Base-by-base conservation (phyloP, 129 eudicot genomes). In the Saussurea involucrata region DNA sequence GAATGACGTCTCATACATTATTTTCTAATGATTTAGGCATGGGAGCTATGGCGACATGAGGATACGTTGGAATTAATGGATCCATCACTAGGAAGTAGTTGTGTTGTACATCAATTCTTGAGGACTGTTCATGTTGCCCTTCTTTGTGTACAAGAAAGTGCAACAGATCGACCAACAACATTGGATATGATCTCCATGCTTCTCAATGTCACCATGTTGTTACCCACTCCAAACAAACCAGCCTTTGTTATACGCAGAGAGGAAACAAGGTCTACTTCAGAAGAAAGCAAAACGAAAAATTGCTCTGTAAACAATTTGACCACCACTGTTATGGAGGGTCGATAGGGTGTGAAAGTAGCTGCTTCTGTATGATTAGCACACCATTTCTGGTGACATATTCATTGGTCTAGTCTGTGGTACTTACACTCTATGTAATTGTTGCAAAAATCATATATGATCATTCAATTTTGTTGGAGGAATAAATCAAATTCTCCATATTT, bases 171-270 rank as follows among this genome's bases (percentile, higher is more conserved):
- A 7, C 86, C 82, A n/a, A 28, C 64, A 6, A 82, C 32, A 24
- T 42, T 58, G 0, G 71, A 66, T 3, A 17, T 82, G 77, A 53
- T 77, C 36, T 68, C 82, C 24, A 71, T 82, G 82, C 78, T 82
- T 63, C 17, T 4, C 8, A 76, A 77, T 71, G 82, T 76, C 7
- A 32, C 69, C 21, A 25, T 58, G 10, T 1, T 9, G 8, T 82
- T 77, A 37, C 75, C 78, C 17, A 18, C 11, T 24, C 80, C 85
- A 42, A 70, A 75, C 0, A 6, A 27, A 40, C 81, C 87, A 18
- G 71, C 84, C 20, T 83, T 79, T 24, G 24, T 77, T 17, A 20
- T 58, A 0, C 5, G 44, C 1, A 12, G 34, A 80, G 32, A 2
- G 18, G 29, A n/a, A 1, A 55, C 78, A 5, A 20, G 18, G 29